These are phyloP conservation scores for Oryza meyeriana DNA, from an alignment of 176 grass and related monocot species.

Conservation along the genomic window DNA sequence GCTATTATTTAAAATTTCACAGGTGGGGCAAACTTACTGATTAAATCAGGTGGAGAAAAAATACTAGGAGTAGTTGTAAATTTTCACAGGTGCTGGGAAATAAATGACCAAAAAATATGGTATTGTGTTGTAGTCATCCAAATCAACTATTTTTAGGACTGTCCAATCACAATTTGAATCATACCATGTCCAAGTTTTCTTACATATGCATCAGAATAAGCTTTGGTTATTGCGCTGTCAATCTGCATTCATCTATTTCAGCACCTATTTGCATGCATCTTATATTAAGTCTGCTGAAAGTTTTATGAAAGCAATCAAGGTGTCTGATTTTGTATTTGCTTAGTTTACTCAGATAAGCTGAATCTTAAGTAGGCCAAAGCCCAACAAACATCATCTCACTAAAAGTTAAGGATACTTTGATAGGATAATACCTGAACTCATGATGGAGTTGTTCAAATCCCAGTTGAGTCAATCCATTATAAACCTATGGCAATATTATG, in stretches of 20 bases:
- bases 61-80: not conserved
- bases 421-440: constrained; percentile 57
- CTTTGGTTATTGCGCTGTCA: not conserved
- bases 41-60: too few relatives aligned
- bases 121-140: not conserved
- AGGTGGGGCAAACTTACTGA: not conserved
- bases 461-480: constrained; percentile 79
- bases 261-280: not conserved
- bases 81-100: not conserved
- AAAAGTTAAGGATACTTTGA: constrained; percentile 9
- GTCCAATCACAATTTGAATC: not conserved
- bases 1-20: not conserved
- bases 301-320: constrained; percentile 10
- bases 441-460: constrained; percentile 79
- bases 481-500: constrained; percentile 54
- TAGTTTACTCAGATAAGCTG: not conserved
- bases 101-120: not conserved
- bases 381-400: not conserved
- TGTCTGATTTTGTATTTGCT: not conserved
- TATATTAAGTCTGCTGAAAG: not conserved
- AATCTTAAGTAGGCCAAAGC: not conserved
- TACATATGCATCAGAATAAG: not conserved
- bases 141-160: not conserved
- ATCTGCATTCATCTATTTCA: constrained; percentile 1
- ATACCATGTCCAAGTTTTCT: not conserved